Base-by-base conservation (phyloP, 192 early-diverging fungal genomes). In the Backusella morwellensis region DNA sequence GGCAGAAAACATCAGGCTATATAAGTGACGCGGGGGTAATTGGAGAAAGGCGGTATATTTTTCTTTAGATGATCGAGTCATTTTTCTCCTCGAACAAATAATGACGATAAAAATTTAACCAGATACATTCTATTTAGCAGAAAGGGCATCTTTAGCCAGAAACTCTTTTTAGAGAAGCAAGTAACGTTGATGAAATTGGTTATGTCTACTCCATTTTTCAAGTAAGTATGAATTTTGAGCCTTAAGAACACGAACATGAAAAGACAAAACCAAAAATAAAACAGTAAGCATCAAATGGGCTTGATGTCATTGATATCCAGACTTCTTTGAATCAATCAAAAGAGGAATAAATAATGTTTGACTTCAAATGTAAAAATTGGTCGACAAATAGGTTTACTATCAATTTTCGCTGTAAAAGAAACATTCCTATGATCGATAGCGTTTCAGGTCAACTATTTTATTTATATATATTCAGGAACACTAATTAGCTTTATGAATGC, bases 61-160 rank as follows among this genome's bases (percentile, higher is more conserved):
- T 12, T 26, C 7, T 4, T 14, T 63, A 29, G 21, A 8, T 63
- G 3, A 63, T 12, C 23, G 7, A 26, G 23, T 23, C 12, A 63
- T 63, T 63, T 63, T 63, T 63, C 56, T 63, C 56, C 56, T 63
- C 56, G 56, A 63, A 63, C 56, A 63, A 63, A 63, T 63, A 63
- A 26, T 12, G 11, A 63, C 4, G 11, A 63, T 12, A 63, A 5
- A 11, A 11, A 29, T 56, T 21, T 56, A 44, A 9, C n/a, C 54
- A 1, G 54, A 1, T 26, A 23, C 8, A 56, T 21, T 56, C 5
- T 50, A 19, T 52, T 40, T 40, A 40, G 11, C 38, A 9, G 11
- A 6, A 40, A 40, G 15, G 5, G 19, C 4, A 17, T 7, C 8
- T 72, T 42, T 41, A 14, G 19, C 34, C 17, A 50, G 32, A 47